A percentile compares a stretch with the other conserved stretches of the same genome.
phyloP scores from a whole-genome alignment of 2,329 filamentous ascomycete genomes.

The Biscogniauxia sp. region DNA sequence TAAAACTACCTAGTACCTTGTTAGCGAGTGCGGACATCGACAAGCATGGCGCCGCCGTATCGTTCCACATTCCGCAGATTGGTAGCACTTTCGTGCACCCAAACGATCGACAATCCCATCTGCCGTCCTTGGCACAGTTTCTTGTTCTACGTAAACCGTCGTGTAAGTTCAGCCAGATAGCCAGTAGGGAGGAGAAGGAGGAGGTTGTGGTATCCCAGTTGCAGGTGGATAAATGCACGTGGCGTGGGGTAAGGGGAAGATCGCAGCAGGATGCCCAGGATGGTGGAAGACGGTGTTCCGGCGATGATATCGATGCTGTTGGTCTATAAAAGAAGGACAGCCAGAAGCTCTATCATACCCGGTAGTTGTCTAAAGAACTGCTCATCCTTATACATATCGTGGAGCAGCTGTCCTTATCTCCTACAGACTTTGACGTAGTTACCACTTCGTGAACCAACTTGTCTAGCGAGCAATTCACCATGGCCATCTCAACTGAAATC shows the following conservation, averaged over 20 bases:
- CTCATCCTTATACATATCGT: neutral
- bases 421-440: conserved; percentile 3
- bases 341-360: conserved; percentile 6
- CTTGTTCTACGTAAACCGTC: conserved; percentile 5
- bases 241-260: conserved; percentile 20
- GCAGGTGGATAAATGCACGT: conserved; percentile 21
- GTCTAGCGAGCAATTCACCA: conserved; percentile 21
- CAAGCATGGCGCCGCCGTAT: neutral
- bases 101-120: conserved; percentile 5
- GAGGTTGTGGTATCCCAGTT: conserved; percentile 14
- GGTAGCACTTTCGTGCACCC: neutral
- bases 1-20: too few relatives aligned
- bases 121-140: conserved; percentile 22
- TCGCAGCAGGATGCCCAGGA: conserved; percentile 16
- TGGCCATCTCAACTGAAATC: conserved; percentile 38
- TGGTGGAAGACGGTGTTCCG: conserved; percentile 23
- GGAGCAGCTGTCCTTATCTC: neutral
- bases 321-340: conserved; percentile 19
- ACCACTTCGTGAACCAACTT: conserved; percentile 1
- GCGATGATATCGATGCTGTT: conserved; percentile 8
- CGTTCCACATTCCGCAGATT: neutral
- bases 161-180: conserved; percentile 11
- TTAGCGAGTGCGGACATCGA: neutral
- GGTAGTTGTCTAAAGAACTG: neutral
- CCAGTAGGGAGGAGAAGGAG: conserved; percentile 2